phyloP scores from a whole-genome alignment of 257 asterid genomes.

The Fraxinus quadrangulata region DNA sequence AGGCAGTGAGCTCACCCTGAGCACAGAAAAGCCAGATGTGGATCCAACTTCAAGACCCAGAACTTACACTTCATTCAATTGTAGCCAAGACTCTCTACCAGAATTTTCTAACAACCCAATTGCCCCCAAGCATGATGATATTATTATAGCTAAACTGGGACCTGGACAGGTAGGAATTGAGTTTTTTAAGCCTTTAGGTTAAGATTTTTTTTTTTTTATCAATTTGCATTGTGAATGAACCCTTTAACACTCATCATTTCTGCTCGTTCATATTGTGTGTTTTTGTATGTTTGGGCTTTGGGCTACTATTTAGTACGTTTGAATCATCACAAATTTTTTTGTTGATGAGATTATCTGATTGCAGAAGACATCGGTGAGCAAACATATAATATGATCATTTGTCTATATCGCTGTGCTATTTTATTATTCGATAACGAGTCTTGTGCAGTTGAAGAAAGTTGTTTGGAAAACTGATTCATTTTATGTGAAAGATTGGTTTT shows the following conservation, averaged over 20 bases:
- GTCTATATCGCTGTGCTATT: neutral
- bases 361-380: neutral
- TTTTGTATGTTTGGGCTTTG: neutral
- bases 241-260: conserved; percentile 2
- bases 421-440: neutral
- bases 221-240: neutral
- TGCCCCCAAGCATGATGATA: conserved; percentile 57
- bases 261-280: neutral
- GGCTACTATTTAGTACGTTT: neutral
- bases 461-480: neutral
- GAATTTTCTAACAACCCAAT: conserved; percentile 57
- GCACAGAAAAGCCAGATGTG: conserved; percentile 38
- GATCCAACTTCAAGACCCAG: conserved; percentile 48
- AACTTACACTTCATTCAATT: conserved; percentile 79
- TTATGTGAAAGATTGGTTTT: conserved; percentile 8
- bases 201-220: conserved; percentile 1
- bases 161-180: conserved; percentile 72
- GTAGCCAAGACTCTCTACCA: conserved; percentile 68
- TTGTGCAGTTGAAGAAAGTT: neutral
- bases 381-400: neutral
- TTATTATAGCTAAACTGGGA: conserved; percentile 75
- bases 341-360: conserved; percentile 15
- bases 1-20: conserved; percentile 69
- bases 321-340: neutral
- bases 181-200: conserved; percentile 11